These are phyloP conservation scores for Oemleria cerasiformis DNA, from an alignment of 306 rosid genomes.

Conservation along the genomic window DNA sequence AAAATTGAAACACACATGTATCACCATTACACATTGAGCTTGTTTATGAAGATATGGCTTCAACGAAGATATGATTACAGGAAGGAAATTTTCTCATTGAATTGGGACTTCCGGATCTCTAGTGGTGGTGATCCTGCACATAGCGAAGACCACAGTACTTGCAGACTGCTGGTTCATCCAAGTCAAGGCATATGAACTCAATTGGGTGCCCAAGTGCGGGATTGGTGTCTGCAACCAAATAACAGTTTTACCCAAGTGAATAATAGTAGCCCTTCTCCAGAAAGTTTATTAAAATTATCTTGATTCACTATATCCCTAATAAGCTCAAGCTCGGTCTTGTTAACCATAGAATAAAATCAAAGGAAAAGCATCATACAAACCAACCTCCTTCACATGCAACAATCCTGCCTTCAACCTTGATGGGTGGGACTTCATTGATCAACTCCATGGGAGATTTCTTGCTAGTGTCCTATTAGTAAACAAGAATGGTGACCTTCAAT, in stretches of 20 bases:
- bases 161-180: conserved; percentile 78
- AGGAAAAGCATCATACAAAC: neutral
- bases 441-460: conserved; percentile 98
- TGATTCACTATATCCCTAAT: neutral
- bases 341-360: neutral
- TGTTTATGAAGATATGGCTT: conserved; percentile 20
- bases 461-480: conserved; percentile 62
- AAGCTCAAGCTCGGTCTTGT: neutral
- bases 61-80: conserved; percentile 19
- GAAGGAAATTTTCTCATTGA: conserved; percentile 19
- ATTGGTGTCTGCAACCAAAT: conserved; percentile 56
- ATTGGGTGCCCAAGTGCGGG: conserved; percentile 94
- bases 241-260: conserved; percentile 11
- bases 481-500: conserved; percentile 15
- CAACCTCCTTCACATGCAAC: conserved; percentile 98
- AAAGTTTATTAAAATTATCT: neutral
- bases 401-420: conserved; percentile 88
- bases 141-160: conserved; percentile 89
- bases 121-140: conserved; percentile 82
- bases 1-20: conserved; percentile 24
- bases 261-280: neutral
- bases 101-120: conserved; percentile 22
- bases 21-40: conserved; percentile 29
- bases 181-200: conserved; percentile 85
- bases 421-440: conserved; percentile 95